A percentile compares a stretch with the other conserved stretches of the same genome.
Conservation (phyloP, 495 filamentous ascomycete genomes). For the Penicillium chermesinum region DNA sequence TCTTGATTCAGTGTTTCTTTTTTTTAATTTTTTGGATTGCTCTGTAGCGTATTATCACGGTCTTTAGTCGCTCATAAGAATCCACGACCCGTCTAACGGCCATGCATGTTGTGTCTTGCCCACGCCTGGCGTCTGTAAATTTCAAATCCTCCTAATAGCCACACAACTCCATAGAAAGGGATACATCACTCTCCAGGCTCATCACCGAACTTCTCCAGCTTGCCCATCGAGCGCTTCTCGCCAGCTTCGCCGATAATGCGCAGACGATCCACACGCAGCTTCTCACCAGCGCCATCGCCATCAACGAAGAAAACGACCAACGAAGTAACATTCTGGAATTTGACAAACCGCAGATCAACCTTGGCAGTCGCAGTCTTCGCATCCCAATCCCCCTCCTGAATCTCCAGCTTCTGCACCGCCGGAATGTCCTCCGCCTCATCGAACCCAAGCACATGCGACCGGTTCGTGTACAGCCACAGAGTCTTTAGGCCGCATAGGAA, state of each 20-base stretch:
- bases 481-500: conserved; percentile 81
- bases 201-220: conserved; percentile 92
- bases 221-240: conserved; percentile 87
- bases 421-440: conserved; percentile 87
- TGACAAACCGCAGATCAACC: conserved; percentile 83
- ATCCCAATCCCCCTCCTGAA: conserved; percentile 80
- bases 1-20: not conserved
- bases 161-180: no score
- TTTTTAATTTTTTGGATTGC: no score
- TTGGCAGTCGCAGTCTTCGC: conserved; percentile 74
- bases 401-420: conserved; percentile 68
- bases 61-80: not conserved
- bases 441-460: conserved; percentile 83
- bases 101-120: not conserved
- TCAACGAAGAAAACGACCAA: conserved; percentile 86
- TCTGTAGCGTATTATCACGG: not conserved
- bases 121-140: not conserved
- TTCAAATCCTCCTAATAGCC: not conserved
- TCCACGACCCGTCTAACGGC: not conserved
- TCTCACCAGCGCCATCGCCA: conserved; percentile 80
- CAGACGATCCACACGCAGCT: conserved; percentile 79
- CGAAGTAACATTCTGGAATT: conserved; percentile 88
- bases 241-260: conserved; percentile 87
- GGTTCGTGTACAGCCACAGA: conserved; percentile 79
- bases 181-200: conserved; percentile 55